These are phyloP conservation scores for Salisapilia sapeloensis DNA, from an alignment of 352 stramenopile species.

Conservation along the genomic window DNA sequence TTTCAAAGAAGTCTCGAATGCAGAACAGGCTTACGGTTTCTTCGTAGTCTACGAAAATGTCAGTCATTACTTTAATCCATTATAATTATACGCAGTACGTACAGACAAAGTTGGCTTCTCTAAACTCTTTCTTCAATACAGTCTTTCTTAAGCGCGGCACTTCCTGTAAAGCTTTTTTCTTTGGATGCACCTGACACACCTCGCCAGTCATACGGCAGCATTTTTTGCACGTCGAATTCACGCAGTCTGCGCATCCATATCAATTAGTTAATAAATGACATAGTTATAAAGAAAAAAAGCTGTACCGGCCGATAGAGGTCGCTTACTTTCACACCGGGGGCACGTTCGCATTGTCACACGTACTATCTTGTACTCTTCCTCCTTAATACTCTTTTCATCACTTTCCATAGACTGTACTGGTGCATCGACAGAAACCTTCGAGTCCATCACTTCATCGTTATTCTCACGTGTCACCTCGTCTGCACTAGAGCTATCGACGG, in stretches of 20 bases:
- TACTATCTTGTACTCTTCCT: too few species aligned
- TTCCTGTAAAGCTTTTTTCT: conserved; percentile 9
- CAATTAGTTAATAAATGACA: too few species aligned
- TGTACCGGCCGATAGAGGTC: too few species aligned
- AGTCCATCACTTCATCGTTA: too few species aligned
- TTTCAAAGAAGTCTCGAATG: conserved; percentile 46
- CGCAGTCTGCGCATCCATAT: conserved; percentile 13
- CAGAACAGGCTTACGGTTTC: conserved; percentile 72
- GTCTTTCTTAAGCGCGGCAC: conserved; percentile 10
- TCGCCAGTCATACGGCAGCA: conserved; percentile 31
- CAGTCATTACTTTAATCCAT: conserved; percentile 1
- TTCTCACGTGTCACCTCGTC: too few species aligned
- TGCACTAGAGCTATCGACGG: too few species aligned
- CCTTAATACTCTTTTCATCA: too few species aligned
- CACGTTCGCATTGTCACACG: too few species aligned
- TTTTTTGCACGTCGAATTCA: conserved; percentile 42
- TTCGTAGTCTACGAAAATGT: conserved; percentile 25
- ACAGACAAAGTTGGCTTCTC: conserved; percentile 59
- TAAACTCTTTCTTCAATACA: conserved; percentile 70
- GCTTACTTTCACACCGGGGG: too few species aligned
- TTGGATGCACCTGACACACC: conserved; percentile 20
- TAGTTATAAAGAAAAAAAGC: too few species aligned
- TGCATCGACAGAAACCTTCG: too few species aligned
- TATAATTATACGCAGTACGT: conserved; percentile 4
- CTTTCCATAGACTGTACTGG: too few species aligned